Conservation (phyloP, 257 asterid species). For the Przewalskia tangutica region DNA sequence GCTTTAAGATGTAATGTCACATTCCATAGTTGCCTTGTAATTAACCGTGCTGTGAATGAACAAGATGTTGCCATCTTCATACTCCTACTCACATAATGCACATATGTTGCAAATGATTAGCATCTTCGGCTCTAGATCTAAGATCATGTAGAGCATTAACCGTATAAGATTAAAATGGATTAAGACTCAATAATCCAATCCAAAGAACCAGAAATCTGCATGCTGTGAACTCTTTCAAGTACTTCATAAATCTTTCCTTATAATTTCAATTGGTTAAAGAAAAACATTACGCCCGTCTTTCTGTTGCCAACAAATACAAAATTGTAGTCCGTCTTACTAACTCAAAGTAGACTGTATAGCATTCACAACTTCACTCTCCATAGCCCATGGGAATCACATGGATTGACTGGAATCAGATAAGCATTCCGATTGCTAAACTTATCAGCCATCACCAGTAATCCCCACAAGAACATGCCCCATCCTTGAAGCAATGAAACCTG, state of each 20-base stretch:
- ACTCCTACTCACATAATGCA: neutral
- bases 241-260: neutral
- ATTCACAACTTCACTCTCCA: neutral
- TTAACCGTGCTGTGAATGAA: neutral
- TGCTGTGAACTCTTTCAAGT: neutral
- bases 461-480: constrained; percentile 51
- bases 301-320: neutral
- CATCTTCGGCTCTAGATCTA: neutral
- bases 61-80: neutral
- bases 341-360: neutral
- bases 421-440: neutral
- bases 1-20: neutral
- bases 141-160: neutral
- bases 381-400: neutral
- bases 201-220: neutral
- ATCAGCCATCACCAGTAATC: constrained; percentile 47
- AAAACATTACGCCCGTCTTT: neutral
- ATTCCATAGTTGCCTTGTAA: neutral
- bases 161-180: neutral
- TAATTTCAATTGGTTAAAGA: neutral
- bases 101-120: neutral
- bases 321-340: neutral
- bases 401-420: neutral
- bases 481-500: constrained; percentile 60
- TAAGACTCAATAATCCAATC: neutral